These are phyloP conservation scores for Apiospora hydei DNA, from an alignment of 2,329 filamentous ascomycete genomes.

Conservation along the genomic window DNA sequence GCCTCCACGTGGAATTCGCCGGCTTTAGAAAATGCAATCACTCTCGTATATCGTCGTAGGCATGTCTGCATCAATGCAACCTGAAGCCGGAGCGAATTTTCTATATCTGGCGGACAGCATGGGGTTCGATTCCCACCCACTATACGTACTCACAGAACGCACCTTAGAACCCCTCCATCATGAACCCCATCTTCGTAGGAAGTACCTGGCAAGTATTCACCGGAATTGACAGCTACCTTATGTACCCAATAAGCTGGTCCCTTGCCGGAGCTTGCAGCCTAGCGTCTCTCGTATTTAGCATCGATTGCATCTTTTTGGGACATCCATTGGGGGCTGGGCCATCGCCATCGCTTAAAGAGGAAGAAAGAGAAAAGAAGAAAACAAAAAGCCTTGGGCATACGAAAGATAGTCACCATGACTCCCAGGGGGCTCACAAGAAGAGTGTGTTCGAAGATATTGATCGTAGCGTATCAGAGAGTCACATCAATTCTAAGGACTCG, in stretches of 20 bases:
- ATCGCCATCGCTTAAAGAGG: neutral
- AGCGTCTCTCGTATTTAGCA: constrained; percentile 12
- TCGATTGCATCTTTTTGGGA: neutral
- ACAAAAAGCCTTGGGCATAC: neutral
- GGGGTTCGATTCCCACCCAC: neutral
- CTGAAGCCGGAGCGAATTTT: neutral
- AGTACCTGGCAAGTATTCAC: neutral
- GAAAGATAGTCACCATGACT: neutral
- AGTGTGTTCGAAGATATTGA: neutral
- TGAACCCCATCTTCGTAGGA: neutral
- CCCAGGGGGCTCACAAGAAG: neutral
- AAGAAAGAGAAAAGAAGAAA: neutral
- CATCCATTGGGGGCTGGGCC: neutral
- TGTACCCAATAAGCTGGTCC: constrained; percentile 1
- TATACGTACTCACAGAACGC: neutral
- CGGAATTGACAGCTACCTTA: neutral
- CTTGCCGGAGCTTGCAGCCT: neutral
- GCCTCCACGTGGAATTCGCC: neutral
- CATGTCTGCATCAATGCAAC: neutral
- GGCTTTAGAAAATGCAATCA: neutral
- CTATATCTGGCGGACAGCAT: neutral
- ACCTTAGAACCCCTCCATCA: no score
- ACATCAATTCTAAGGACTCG: neutral
- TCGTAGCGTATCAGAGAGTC: neutral
- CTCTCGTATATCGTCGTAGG: neutral